These are phyloP conservation scores for Penicillium palitans DNA, from an alignment of 2,329 filamentous ascomycete species.

Conservation along the genomic window DNA sequence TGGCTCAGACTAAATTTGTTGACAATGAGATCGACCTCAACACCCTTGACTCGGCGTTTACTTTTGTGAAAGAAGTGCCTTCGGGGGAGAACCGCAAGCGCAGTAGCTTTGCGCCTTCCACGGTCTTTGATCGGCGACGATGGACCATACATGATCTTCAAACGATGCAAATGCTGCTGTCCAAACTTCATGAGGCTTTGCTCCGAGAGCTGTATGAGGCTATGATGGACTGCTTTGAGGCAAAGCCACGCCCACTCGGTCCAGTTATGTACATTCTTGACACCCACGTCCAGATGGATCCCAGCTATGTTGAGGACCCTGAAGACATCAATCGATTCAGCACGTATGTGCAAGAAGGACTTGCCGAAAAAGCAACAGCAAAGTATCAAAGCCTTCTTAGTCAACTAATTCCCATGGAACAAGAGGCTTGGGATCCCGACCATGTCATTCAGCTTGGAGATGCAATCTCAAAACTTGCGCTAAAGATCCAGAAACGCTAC, in stretches of 20 bases:
- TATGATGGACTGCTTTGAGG: conserved; percentile 85
- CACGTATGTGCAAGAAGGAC: conserved; percentile 68
- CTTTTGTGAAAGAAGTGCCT: conserved; percentile 72
- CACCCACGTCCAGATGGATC: conserved; percentile 77
- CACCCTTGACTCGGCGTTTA: conserved; percentile 80
- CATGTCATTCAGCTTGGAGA: conserved; percentile 89
- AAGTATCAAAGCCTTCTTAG: conserved; percentile 78
- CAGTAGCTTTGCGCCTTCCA: conserved; percentile 49
- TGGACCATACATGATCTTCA: conserved; percentile 71
- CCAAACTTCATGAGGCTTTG: conserved; percentile 74
- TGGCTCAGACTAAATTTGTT: conserved; percentile 78
- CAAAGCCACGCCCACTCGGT: conserved; percentile 79
- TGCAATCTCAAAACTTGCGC: conserved; percentile 77
- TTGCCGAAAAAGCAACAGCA: conserved; percentile 72
- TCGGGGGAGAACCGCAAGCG: conserved; percentile 61
- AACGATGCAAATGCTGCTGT: conserved; percentile 72
- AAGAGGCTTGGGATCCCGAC: conserved; percentile 84
- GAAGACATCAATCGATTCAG: conserved; percentile 73
- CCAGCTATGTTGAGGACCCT: conserved; percentile 68
- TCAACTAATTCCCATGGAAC: conserved; percentile 73
- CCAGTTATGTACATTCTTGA: conserved; percentile 78
- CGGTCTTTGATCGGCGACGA: conserved; percentile 59
- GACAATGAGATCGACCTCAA: conserved; percentile 79
- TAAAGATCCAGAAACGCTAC: conserved; percentile 91
- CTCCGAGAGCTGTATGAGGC: conserved; percentile 83